Percentiles rank a stretch among this genome's conserved stretches.
These are phyloP conservation scores for Edaphochlamys debaryana DNA, from an alignment of 139 green algal species.

Conservation along the genomic window DNA sequence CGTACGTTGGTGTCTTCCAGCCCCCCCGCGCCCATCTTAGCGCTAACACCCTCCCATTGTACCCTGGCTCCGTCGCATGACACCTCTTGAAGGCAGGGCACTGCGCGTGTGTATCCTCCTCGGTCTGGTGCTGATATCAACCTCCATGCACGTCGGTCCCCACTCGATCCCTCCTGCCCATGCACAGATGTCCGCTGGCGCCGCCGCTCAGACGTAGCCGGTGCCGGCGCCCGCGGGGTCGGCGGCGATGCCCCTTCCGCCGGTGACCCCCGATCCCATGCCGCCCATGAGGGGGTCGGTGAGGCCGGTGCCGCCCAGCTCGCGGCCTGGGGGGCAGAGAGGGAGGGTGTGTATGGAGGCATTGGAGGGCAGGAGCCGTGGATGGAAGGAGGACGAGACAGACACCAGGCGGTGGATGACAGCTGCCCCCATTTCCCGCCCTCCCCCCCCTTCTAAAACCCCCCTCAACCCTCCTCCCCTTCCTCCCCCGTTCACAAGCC, in stretches of 20 bases:
- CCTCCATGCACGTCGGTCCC: too few species aligned
- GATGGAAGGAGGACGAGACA: neutral
- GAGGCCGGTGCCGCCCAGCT: slow-evolving; percentile 3
- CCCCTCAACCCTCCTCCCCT: neutral
- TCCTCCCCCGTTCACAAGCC: neutral
- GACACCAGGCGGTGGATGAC: neutral
- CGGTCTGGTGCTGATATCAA: too few species aligned
- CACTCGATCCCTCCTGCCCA: too few species aligned
- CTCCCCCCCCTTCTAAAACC: neutral
- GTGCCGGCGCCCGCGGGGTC: neutral
- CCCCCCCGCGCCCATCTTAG: too few species aligned
- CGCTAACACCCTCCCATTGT: too few species aligned
- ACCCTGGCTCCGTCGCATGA: too few species aligned
- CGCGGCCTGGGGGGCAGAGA: neutral
- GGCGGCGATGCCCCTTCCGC: neutral
- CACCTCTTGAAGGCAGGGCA: too few species aligned
- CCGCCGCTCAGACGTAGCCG: too few species aligned
- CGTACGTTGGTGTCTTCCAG: too few species aligned
- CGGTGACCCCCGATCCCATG: too few species aligned
- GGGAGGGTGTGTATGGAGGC: neutral
- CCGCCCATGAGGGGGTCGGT: neutral
- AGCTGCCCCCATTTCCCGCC: neutral
- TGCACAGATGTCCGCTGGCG: too few species aligned
- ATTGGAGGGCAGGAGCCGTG: neutral
- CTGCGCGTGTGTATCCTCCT: too few species aligned